Evolutionary conservation across 2,329 filamentous ascomycete species (phyloP).

Genomic region (Talaromyces islandicus): DNA sequence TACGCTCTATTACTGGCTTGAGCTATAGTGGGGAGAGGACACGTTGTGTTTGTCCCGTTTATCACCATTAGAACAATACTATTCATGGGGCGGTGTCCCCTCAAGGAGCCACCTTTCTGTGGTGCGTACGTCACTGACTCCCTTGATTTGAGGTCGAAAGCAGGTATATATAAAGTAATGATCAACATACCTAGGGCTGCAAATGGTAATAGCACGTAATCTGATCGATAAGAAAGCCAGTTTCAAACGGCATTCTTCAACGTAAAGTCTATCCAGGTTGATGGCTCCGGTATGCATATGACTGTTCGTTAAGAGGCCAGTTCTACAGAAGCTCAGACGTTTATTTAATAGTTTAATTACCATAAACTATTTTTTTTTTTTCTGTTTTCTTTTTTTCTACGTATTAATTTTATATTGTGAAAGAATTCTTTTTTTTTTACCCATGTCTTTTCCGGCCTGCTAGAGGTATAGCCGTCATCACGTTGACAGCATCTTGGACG

Average conservation of each 20-base stretch:
- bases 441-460: neutral
- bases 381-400: neutral
- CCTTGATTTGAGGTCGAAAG: neutral
- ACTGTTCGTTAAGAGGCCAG: neutral
- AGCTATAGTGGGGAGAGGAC: neutral
- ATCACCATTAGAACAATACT: neutral
- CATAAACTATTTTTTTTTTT: neutral
- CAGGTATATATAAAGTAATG: neutral
- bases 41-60: neutral
- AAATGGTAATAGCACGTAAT: neutral
- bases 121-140: neutral
- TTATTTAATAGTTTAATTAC: neutral
- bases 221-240: neutral
- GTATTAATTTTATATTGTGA: neutral
- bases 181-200: neutral
- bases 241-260: neutral
- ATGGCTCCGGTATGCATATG: neutral
- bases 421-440: neutral
- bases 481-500: neutral
- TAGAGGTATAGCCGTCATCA: neutral
- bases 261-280: neutral
- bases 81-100: neutral
- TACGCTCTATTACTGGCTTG: neutral
- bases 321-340: neutral
- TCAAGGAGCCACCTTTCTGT: neutral